These are phyloP conservation scores for Halophytophthora polymorphica DNA, from an alignment of 352 stramenopile species.

Conservation along the genomic window DNA sequence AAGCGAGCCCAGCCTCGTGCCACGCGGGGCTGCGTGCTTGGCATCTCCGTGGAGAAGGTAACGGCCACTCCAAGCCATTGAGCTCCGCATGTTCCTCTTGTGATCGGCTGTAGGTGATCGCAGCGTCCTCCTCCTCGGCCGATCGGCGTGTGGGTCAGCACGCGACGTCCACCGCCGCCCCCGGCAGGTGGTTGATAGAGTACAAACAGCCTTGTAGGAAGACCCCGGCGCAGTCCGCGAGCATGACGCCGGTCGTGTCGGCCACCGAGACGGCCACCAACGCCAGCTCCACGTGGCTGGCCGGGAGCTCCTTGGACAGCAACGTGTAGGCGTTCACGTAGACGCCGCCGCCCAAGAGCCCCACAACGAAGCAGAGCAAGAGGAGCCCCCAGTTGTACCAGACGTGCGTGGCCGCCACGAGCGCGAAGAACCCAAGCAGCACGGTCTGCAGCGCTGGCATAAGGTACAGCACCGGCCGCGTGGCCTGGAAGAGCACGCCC, in stretches of 20 bases:
- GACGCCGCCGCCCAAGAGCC: slow-evolving; percentile 86
- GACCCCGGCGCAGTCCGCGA: slow-evolving; percentile 86
- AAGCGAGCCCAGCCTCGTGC: too few species aligned
- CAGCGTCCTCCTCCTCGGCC: neutral
- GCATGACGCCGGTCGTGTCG: slow-evolving; percentile 87
- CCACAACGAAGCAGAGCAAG: slow-evolving; percentile 79
- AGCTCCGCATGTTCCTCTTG: neutral
- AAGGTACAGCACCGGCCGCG: slow-evolving; percentile 77
- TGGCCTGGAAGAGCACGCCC: slow-evolving; percentile 78
- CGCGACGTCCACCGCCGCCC: slow-evolving; percentile 53
- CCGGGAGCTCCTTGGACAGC: slow-evolving; percentile 75
- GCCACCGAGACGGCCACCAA: slow-evolving; percentile 87
- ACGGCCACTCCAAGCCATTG: too few species aligned
- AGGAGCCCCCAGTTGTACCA: slow-evolving; percentile 88
- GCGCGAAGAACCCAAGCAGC: slow-evolving; percentile 87
- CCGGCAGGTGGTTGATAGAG: slow-evolving; percentile 66
- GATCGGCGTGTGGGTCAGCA: slow-evolving; percentile 48
- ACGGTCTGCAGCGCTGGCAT: slow-evolving; percentile 86
- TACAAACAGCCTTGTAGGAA: slow-evolving; percentile 93
- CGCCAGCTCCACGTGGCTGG: slow-evolving; percentile 81
- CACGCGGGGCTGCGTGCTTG: too few species aligned
- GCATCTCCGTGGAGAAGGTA: too few species aligned
- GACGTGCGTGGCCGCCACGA: slow-evolving; percentile 74
- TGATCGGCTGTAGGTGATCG: too few species aligned
- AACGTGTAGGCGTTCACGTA: slow-evolving; percentile 93